Evolutionary conservation across 2,329 filamentous ascomycete genomes (phyloP).

Genomic region (Cercospora sp.): DNA sequence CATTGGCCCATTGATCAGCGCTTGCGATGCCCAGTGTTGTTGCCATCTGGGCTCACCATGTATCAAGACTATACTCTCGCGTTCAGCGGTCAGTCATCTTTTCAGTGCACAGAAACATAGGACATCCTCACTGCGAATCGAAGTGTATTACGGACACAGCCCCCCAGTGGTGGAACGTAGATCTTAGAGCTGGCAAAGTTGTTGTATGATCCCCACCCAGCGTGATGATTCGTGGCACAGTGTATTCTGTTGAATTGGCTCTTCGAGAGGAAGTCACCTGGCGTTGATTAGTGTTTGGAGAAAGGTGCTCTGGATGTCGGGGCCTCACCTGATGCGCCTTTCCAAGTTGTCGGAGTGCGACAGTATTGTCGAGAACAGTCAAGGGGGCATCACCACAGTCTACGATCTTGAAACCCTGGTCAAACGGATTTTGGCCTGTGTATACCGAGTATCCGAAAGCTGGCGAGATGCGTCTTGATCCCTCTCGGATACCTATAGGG

Average conservation of each 20-base stretch:
- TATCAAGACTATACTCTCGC: conserved; percentile 6
- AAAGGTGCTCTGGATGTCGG: not conserved
- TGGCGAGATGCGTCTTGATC: conserved; percentile 45
- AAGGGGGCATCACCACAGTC: conserved; percentile 58
- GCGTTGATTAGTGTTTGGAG: not conserved
- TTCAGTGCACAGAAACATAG: not conserved
- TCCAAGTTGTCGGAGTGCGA: conserved; percentile 56
- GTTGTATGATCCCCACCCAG: conserved; percentile 60
- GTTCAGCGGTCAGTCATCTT: not conserved
- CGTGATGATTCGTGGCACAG: conserved; percentile 53
- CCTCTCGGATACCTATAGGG: conserved; percentile 38
- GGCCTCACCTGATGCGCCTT: conserved; percentile 50
- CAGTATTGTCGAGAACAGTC: conserved; percentile 52
- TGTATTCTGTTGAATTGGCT: conserved; percentile 44
- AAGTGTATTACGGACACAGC: conserved; percentile 60
- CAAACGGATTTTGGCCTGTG: conserved; percentile 44
- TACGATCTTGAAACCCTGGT: conserved; percentile 53
- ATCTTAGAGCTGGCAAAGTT: conserved; percentile 54
- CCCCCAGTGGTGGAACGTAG: conserved; percentile 54
- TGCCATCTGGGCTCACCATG: not conserved
- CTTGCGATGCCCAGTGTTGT: not conserved
- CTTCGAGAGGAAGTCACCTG: conserved; percentile 33
- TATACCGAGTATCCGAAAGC: conserved; percentile 50
- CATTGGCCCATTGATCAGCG: not conserved
- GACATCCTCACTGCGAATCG: conserved; percentile 51